These are phyloP conservation scores for Cutaneotrichosporon cavernicola DNA, from an alignment of 1,284 basidiomycete species.

Conservation along the genomic window DNA sequence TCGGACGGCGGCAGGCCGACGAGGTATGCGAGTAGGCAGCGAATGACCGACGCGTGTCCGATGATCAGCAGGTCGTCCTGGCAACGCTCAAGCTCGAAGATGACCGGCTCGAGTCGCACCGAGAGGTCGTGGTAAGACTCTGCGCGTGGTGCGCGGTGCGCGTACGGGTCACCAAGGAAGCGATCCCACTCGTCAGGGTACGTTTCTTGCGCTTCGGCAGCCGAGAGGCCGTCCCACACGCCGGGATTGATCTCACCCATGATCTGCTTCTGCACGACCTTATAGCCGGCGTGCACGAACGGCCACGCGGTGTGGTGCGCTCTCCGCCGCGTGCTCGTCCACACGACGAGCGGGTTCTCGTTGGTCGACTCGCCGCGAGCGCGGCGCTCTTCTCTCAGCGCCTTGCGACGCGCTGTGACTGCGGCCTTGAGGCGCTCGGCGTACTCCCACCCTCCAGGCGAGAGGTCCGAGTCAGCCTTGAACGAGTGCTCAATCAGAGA, in stretches of 20 bases:
- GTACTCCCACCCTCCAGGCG: constrained; percentile 92
- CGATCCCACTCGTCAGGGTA: constrained; percentile 94
- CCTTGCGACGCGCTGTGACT: constrained; percentile 68
- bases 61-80: constrained; percentile 74
- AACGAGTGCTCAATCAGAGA: constrained; percentile 97
- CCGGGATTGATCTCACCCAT: constrained; percentile 98
- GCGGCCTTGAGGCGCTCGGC: constrained; percentile 82
- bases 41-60: constrained; percentile 92
- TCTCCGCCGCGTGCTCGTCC: constrained; percentile 90
- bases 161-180: constrained; percentile 88
- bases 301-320: constrained; percentile 96
- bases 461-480: constrained; percentile 96
- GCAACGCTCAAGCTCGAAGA: constrained; percentile 78
- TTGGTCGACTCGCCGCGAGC: constrained; percentile 57
- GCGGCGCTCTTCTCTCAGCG: constrained; percentile 61
- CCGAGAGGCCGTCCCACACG: constrained; percentile 90
- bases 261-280: constrained; percentile 89
- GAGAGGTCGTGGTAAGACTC: constrained; percentile 90
- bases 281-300: constrained; percentile 68
- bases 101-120: constrained; percentile 74
- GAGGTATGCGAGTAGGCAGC: constrained; percentile 86
- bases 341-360: constrained; percentile 74
- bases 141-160: constrained; percentile 84
- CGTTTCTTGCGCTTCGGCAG: constrained; percentile 81
- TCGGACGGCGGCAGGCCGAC: constrained; percentile 94